Evolutionary conservation across 129 eudicot species (phyloP).

Genomic region (Lactuca sativa): DNA sequence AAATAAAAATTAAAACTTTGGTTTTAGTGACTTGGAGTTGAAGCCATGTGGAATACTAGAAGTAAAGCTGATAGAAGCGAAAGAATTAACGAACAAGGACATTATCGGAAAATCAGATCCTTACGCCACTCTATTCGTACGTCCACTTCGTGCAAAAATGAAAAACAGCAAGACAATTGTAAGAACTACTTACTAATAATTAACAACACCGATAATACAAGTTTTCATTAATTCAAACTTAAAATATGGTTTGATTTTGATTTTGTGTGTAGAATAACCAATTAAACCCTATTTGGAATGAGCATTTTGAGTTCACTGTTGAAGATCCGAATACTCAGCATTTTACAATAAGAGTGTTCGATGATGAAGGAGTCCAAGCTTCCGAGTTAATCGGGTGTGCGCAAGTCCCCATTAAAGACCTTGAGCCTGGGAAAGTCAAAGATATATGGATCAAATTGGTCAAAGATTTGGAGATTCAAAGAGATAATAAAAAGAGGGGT

Average conservation of each 20-base stretch:
- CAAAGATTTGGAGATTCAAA: slow-evolving; percentile 74
- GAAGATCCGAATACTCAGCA: slow-evolving; percentile 80
- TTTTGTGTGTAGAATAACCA: slow-evolving; percentile 57
- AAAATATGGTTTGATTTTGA: background rate
- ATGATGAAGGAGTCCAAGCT: slow-evolving; percentile 94
- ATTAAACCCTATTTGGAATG: slow-evolving; percentile 96
- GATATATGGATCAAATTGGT: slow-evolving; percentile 83
- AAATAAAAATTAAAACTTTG: background rate
- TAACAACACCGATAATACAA: background rate
- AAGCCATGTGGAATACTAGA: slow-evolving; percentile 81
- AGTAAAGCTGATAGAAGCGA: slow-evolving; percentile 90
- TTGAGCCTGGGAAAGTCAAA: slow-evolving; percentile 84
- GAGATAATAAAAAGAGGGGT: slow-evolving; percentile 82
- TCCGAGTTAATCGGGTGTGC: slow-evolving; percentile 84
- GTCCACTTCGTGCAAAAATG: slow-evolving; percentile 69
- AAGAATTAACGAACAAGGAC: slow-evolving; percentile 82
- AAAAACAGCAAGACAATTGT: slow-evolving; percentile 80
- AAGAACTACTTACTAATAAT: slow-evolving; percentile 27
- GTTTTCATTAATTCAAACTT: too few relatives aligned
- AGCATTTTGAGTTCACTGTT: slow-evolving; percentile 80
- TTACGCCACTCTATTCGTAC: slow-evolving; percentile 60
- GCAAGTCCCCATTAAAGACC: slow-evolving; percentile 50
- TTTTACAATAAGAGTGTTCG: slow-evolving; percentile 72
- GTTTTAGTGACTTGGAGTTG: slow-evolving; percentile 66
- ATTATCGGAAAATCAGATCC: slow-evolving; percentile 94